phyloP scores from a whole-genome alignment of 208 protist species.

The Leishmania major region DNA sequence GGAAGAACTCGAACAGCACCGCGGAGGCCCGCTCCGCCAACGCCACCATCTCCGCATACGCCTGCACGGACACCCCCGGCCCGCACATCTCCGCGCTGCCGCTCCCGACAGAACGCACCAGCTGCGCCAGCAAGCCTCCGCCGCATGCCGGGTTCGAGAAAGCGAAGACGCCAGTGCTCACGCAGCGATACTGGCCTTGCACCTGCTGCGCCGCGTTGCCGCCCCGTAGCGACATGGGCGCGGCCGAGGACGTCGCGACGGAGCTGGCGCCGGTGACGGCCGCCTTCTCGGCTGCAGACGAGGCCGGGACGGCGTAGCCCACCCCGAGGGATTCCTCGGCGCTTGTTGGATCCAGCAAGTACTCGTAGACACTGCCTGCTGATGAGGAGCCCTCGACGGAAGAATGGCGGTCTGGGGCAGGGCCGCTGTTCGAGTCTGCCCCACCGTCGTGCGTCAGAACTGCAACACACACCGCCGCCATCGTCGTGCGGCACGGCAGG shows the following conservation, averaged over 20 bases:
- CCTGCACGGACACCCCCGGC: constrained; percentile 22
- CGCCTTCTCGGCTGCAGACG: constrained; percentile 9
- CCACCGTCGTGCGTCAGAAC: constrained; percentile 18
- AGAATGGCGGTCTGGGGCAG: not conserved
- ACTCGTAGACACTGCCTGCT: constrained; percentile 8
- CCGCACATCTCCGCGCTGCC: not conserved
- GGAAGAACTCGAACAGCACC: constrained; percentile 78
- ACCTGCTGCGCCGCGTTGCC: not conserved
- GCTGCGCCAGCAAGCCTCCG: constrained; percentile 50
- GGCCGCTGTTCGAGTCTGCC: not conserved
- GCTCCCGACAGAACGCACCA: constrained; percentile 28
- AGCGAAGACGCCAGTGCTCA: constrained; percentile 62
- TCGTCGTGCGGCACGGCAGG: constrained; percentile 79
- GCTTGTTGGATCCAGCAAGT: constrained; percentile 68
- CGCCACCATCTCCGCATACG: constrained; percentile 46
- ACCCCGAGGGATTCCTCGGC: constrained; percentile 55
- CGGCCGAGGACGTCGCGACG: not conserved
- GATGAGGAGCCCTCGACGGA: not conserved
- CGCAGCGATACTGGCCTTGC: constrained; percentile 17
- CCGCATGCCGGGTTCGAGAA: constrained; percentile 60
- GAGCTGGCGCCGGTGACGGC: not conserved
- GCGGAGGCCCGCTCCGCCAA: constrained; percentile 62
- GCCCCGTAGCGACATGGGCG: not conserved
- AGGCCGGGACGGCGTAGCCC: not conserved
- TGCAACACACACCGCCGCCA: constrained; percentile 69